A percentile compares a stretch with the other conserved stretches of the same genome.
Conservation (phyloP, 2,329 filamentous ascomycete species). For the Diaporthe vexans region DNA sequence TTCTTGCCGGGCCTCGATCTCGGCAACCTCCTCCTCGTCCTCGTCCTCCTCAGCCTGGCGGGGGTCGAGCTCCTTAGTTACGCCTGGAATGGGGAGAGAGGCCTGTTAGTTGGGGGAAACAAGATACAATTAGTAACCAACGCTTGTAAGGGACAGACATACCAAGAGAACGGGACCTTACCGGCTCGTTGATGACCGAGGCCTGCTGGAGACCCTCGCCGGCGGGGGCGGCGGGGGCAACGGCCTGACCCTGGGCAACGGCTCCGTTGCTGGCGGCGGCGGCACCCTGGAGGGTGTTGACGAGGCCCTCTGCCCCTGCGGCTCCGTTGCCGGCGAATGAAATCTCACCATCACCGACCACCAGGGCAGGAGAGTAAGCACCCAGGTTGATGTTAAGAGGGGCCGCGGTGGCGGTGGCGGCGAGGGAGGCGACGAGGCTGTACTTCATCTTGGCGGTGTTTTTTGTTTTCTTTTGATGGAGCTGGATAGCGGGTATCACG, state of each 20-base stretch:
- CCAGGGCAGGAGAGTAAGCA: constrained; percentile 64
- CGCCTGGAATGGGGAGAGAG: constrained; percentile 33
- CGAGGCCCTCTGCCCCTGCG: constrained; percentile 55
- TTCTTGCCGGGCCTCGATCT: constrained; percentile 34
- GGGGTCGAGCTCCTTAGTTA: constrained; percentile 38
- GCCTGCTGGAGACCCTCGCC: constrained; percentile 25
- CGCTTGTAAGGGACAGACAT: constrained; percentile 8
- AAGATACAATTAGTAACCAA: neutral
- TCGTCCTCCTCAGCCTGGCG: constrained; percentile 22
- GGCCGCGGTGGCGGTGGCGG: constrained; percentile 51
- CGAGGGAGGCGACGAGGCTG: constrained; percentile 36
- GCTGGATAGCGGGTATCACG: neutral
- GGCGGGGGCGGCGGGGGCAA: constrained; percentile 3
- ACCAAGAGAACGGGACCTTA: constrained; percentile 31
- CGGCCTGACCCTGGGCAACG: constrained; percentile 38
- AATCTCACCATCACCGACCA: constrained; percentile 68
- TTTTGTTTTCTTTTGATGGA: neutral
- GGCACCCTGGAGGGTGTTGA: constrained; percentile 60
- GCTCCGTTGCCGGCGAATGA: constrained; percentile 57
- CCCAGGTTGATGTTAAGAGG: constrained; percentile 67
- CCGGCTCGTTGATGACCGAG: constrained; percentile 38
- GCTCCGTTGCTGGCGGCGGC: constrained; percentile 56
- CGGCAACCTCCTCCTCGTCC: constrained; percentile 4
- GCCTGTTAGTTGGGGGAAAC: constrained; percentile 31
- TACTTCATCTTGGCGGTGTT: constrained; percentile 38